Percentiles rank a stretch among this genome's conserved stretches.
phyloP scores from a whole-genome alignment of 2,329 filamentous ascomycete genomes.

The Amauroascus verrucosus region DNA sequence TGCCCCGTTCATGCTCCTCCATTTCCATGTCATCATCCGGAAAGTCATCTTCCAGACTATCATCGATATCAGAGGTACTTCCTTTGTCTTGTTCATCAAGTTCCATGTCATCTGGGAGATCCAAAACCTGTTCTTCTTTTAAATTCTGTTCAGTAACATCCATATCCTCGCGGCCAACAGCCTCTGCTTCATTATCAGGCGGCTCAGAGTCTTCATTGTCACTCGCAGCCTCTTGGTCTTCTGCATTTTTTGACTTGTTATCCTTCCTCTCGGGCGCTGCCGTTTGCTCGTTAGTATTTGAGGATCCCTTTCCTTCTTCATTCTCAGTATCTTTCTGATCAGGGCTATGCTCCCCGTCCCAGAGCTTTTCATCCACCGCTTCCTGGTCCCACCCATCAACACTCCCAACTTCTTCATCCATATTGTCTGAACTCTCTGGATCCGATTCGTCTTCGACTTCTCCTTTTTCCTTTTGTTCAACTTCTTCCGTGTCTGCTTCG shows the following conservation, averaged over 20 bases:
- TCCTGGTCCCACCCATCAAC: conserved; percentile 84
- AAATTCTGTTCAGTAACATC: conserved; percentile 64
- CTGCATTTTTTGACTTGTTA: conserved; percentile 45
- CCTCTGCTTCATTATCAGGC: conserved; percentile 51
- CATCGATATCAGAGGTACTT: conserved; percentile 43
- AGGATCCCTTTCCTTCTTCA: conserved; percentile 48
- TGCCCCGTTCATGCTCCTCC: conserved; percentile 20
- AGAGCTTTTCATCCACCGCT: conserved; percentile 96
- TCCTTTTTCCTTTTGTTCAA: conserved; percentile 44
- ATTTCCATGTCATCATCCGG: conserved; percentile 30
- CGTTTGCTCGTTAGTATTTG: conserved; percentile 49
- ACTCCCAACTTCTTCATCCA: conserved; percentile 82
- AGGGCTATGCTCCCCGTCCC: conserved; percentile 68
- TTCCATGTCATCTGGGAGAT: conserved; percentile 80
- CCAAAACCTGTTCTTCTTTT: conserved; percentile 70
- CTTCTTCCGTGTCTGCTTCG: conserved; percentile 69
- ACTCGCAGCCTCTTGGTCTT: conserved; percentile 51
- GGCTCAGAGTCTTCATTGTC: conserved; percentile 41
- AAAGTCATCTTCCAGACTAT: conserved; percentile 41
- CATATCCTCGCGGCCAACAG: conserved; percentile 51
- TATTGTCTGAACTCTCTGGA: conserved; percentile 53
- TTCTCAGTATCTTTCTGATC: conserved; percentile 64
- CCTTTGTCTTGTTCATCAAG: conserved; percentile 56
- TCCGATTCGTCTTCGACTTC: conserved; percentile 43
- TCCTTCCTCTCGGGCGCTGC: conserved; percentile 48